Evolutionary conservation across 352 stramenopile genomes (phyloP), one percentile per base, ranked within the genome.

Genomic region (Globisporangium cylindrosporum): DNA sequence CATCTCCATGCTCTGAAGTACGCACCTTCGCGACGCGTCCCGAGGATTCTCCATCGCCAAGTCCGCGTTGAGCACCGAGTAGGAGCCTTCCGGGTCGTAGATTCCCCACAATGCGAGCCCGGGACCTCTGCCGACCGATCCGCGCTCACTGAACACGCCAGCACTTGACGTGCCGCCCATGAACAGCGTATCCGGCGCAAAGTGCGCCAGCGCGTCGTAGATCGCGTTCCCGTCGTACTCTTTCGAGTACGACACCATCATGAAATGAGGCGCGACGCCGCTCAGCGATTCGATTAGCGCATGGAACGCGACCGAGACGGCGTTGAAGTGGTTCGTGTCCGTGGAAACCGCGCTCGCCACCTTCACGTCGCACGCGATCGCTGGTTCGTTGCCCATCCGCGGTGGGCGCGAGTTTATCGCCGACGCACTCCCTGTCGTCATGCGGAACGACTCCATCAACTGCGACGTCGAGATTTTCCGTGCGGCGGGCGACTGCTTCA

Each of bases 51-150:
- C 83, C 8, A 55, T 68, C 34, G 74, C 70, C 25, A 95, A 74
- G 63, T 90, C 79, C 10, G 80, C 84, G 68, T 90, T 92, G 25
- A 93, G 73, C 27, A 93, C 86, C 7, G 86, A 78, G 70, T 93
- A 95, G 0, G 80, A 92, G 46, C 88, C 88, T 74, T 94, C 86
- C 1, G 84, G 83, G 61, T 95, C 88, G 66, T 78, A 93, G 60
- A 95, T 91, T 32, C 88, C 88, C 88, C 88, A 95, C 6, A 95
- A 68, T 0, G 79, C 87, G 12, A 95, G 64, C 7, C 68, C 82
- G 9, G 84, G 75, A 0, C 78, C 73, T 7, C 32, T 69, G 59
- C 79, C 75, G 25, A 75, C 76, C 32, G 62, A 76, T 24, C 70
- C 81, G 64, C 67, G 60, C 14, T 83, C 76, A 25, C 59, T 88